Conservation (phyloP, 2,329 filamentous ascomycete genomes). For the Periglandula ipomoeae region DNA sequence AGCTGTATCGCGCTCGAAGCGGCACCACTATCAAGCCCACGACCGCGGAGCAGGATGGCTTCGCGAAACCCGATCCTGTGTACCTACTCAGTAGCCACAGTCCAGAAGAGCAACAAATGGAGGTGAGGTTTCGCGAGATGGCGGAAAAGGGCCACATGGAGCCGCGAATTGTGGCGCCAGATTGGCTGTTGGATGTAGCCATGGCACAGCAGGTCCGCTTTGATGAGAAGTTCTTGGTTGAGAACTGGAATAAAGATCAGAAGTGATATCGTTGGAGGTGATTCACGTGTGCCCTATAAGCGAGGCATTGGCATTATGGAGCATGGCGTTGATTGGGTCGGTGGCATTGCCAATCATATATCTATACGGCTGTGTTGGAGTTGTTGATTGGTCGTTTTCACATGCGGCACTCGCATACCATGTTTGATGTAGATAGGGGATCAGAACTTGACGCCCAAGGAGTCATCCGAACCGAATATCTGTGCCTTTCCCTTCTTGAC, state of each 20-base stretch:
- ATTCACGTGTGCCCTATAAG: conserved; percentile 6
- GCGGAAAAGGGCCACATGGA: conserved; percentile 69
- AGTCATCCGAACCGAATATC: conserved; percentile 82
- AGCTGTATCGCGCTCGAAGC: conserved; percentile 65
- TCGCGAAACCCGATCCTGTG: conserved; percentile 57
- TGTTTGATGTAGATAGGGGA: background rate
- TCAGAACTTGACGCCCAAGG: conserved; percentile 91
- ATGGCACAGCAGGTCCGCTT: conserved; percentile 78
- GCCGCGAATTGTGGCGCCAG: conserved; percentile 69
- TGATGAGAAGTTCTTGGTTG: conserved; percentile 50
- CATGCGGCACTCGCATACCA: background rate
- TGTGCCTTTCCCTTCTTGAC: conserved; percentile 90
- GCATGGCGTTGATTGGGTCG: background rate
- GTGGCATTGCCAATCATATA: background rate
- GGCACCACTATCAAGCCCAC: conserved; percentile 58
- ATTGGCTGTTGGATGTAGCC: conserved; percentile 85
- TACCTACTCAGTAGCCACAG: conserved; percentile 70
- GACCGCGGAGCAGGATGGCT: conserved; percentile 53
- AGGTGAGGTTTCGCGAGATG: conserved; percentile 72
- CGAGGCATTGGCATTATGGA: conserved; percentile 13
- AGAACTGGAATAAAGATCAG: conserved; percentile 29
- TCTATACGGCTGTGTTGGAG: background rate
- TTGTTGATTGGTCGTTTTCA: background rate
- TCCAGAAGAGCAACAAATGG: conserved; percentile 61
- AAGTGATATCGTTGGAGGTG: conserved; percentile 7